Conservation (phyloP, 495 filamentous ascomycete species). For the Corynascus novoguineensis region DNA sequence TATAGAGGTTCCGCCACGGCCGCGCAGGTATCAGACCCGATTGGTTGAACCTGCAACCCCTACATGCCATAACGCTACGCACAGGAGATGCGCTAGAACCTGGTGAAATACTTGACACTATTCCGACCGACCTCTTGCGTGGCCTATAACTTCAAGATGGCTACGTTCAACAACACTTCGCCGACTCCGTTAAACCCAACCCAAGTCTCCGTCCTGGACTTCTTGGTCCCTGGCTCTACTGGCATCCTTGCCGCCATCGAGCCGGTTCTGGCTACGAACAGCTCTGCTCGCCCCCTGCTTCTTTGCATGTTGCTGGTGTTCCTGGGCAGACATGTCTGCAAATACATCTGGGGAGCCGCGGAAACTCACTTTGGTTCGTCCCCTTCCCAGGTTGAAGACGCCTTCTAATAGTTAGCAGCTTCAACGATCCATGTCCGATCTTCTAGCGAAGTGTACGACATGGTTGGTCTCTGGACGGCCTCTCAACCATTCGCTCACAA, state of each 20-base stretch:
- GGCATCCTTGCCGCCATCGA: slow-evolving; percentile 16
- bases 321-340: slow-evolving; percentile 24
- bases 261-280: slow-evolving; percentile 23
- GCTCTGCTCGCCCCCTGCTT: slow-evolving; percentile 23
- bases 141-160: not conserved
- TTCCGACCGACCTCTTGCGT: no score
- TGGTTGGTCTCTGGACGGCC: slow-evolving; percentile 25
- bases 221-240: slow-evolving; percentile 7
- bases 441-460: slow-evolving; percentile 30
- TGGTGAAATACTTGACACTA: no score
- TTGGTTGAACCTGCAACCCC: no score
- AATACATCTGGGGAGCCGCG: slow-evolving; percentile 23
- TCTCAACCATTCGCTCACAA: slow-evolving; percentile 25
- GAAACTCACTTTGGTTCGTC: slow-evolving; percentile 32
- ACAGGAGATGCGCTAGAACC: no score
- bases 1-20: no score
- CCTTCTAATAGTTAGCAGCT: slow-evolving; percentile 25
- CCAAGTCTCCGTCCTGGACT: slow-evolving; percentile 1
- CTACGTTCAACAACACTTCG: not conserved
- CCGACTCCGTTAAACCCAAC: not conserved
- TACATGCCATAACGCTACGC: no score
- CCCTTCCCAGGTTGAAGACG: slow-evolving; percentile 11
- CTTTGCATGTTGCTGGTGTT: slow-evolving; percentile 25
- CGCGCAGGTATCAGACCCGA: no score
- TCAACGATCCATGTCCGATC: slow-evolving; percentile 29